Base-by-base conservation (phyloP, 345 rosid genomes). In the Litchi chinensis region DNA sequence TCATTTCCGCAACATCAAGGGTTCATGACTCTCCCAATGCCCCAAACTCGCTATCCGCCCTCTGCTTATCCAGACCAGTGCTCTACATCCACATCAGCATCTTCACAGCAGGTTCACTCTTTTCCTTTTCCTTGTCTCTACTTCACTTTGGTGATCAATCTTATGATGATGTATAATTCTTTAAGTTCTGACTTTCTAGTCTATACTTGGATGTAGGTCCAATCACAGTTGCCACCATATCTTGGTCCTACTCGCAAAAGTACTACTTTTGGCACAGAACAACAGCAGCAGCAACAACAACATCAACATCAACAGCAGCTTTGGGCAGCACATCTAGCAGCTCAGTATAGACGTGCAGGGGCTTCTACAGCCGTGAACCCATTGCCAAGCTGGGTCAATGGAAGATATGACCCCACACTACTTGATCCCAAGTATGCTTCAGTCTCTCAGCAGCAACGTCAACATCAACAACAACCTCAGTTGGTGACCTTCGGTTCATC, bases 31-130 rank as follows among this genome's bases (percentile, higher is more conserved):
- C 83, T 74, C 70, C 50, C 86, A 21, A 54, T 71, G 77, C 71
- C 82, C 65, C 82, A 85, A 81, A 75, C 78, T 72, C 76, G 41
- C 37, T 70, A 77, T 68, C 26, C 79, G 41, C 60, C 88, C 21
- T 46, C 89, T 68, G 68, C 87, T 71, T 88, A 85, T 82, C 80
- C 72, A 5, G 87, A 77, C 54, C 91, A 83, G 68, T 79, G 76
- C 82, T 81, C 96, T 56, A 77, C 91, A 10, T 65, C 78, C 8
- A 18, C 50, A 56, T 65, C 87, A 37, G 79, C 82, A 54, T 74
- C 85, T 15, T 67, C 84, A n/a, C 88, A 87, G 77, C 97, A 93
- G 97, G 98, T 93, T 79, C 68, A 71, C 70, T 60, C 64, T 19
- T 3, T 28, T 50, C 15, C 18, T 73, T 65, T 77, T 59, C 32